Evolutionary conservation across 345 rosid species (phyloP).

Genomic region (Boechera divaricarpa): DNA sequence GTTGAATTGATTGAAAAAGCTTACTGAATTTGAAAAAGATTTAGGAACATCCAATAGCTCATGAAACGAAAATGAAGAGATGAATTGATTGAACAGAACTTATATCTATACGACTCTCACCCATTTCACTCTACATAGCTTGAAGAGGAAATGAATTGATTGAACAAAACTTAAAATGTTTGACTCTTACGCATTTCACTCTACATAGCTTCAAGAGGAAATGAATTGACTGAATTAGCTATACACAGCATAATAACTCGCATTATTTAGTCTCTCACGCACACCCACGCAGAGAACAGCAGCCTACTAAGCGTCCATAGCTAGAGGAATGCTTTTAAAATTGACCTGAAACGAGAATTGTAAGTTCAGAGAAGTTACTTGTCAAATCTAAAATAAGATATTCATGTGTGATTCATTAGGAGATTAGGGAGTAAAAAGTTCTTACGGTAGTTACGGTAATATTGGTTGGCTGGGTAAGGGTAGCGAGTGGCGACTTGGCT

Average conservation of each 20-base stretch:
- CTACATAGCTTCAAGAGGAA: not conserved
- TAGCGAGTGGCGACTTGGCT: conserved; percentile 22
- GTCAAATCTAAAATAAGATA: not conserved
- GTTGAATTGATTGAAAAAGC: conserved; percentile 47
- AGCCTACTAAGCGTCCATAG: not conserved
- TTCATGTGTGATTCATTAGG: not conserved
- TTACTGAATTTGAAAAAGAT: conserved; percentile 40
- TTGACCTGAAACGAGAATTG: not conserved
- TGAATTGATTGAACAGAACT: not conserved
- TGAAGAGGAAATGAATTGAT: not conserved
- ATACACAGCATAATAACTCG: conserved; percentile 4
- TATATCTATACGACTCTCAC: conserved; percentile 8
- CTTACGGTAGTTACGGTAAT: not conserved
- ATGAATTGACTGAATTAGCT: not conserved
- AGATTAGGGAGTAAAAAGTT: not conserved
- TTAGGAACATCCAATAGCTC: not conserved
- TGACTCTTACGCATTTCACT: not conserved
- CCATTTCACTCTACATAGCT: not conserved
- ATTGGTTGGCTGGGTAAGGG: not conserved
- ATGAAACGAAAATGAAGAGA: not conserved
- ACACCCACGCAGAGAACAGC: not conserved
- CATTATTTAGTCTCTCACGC: not conserved
- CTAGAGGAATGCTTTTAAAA: no score
- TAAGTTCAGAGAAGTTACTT: not conserved
- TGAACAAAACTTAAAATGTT: not conserved